Base-by-base conservation (phyloP, 495 filamentous ascomycete species). In the Trichodelitschia bisporula region DNA sequence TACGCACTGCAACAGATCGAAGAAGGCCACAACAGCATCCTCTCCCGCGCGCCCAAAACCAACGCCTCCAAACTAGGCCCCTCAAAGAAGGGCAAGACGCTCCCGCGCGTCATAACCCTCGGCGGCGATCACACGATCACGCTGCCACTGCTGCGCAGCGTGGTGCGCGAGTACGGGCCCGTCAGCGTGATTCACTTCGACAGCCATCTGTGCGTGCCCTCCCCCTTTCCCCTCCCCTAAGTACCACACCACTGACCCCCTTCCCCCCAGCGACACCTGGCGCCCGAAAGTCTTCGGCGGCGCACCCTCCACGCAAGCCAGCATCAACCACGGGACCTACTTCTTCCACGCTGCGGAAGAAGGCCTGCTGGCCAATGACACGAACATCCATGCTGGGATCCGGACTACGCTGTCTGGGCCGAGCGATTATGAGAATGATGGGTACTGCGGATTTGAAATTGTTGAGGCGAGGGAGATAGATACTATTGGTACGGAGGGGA, bases 391-490 rank as follows among this genome's bases (percentile, higher is more conserved):
- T 43, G 76, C 72, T 9, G 80, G 80, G 21, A 80, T 84, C 39
- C 72, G 80, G 20, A 83, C 71, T 0, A 78, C 72, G 0, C 53
- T 90, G 0, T 67, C 60, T 12, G 71, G 72, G 0, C 62, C 62
- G 11, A 66, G 60, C 0, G 78, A 86, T 45, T 73, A 82, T 40
- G 62, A 73, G 31, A 84, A 86, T 40, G 80, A 91, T 42, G 63
- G 69, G 12, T 74, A 77, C 29, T 80, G 75, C 40, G 78, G 80
- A 0, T 90, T 91, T 46, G 54, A 72, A 20, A 70, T 69, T 33
- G 61, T 86, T n/a, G 77, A 75, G 25, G 79, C 80, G 0, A 54
- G 77, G 3, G 79, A 84, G 40, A 68, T 89, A 24, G 80, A 89
- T 45, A 67, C 56, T 1, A 61, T 82, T 36, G 79, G 79, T 34